Base-by-base conservation (phyloP, 176 grass and related monocot genomes). In the Guadua angustifolia region DNA sequence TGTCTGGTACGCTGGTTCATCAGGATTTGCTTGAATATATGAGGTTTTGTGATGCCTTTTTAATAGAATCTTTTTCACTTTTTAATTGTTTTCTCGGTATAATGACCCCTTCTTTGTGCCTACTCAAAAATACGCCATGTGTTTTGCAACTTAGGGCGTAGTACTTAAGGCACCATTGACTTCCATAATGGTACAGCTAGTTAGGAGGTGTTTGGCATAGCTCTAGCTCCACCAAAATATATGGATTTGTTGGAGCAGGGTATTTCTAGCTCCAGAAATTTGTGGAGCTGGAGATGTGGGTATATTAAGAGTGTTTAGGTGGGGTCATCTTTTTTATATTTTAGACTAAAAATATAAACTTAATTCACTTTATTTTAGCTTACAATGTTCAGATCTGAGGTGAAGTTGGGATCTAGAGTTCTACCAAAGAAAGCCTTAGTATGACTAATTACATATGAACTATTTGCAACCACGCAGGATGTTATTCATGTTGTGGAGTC, bases 401-500 rank as follows among this genome's bases (percentile, higher is more conserved):
- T n/a, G n/a, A n/a, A n/a, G n/a, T n/a, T n/a, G n/a, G n/a, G n/a
- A n/a, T n/a, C n/a, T n/a, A n/a, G n/a, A n/a, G n/a, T n/a, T n/a
- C n/a, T n/a, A n/a, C n/a, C n/a, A n/a, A n/a, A n/a, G n/a, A n/a
- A n/a, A n/a, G n/a, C n/a, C n/a, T n/a, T n/a, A 45, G 0, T 66
- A 57, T 36, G 25, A 47, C 47, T 88, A 73, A 47, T 52, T 90
- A 19, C 36, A 46, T 43, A 39, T 76, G 45, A 46, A 18, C 4
- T 75, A 9, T 21, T 65, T 84, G 33, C 65, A 64, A 64, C 53
- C 51, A 36, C 69, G n/a, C 84, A 95, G 96, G 96, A 98, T 90
- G 44, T 84, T 67, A 83, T 98, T 84, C 85, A 94, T 89, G 89
- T 95, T 64, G 91, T 94, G 70, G 96, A 98, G 74, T 89, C 96